Evolutionary conservation across 257 asterid species (phyloP).

Genomic region (Solanum pinnatisectum): DNA sequence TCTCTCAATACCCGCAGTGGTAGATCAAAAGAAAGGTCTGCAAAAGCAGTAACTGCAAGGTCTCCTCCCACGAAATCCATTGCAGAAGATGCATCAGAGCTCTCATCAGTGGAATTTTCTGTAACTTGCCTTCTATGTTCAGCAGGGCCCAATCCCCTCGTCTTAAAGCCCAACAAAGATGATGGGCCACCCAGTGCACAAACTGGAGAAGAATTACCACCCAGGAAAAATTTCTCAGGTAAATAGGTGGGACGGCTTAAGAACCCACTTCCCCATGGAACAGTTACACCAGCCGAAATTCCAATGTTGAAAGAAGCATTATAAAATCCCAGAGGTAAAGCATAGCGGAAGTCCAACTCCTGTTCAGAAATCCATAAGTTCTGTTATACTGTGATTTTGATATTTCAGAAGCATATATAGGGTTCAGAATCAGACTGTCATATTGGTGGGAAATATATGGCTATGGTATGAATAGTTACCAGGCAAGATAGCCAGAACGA

Average conservation of each 20-base stretch:
- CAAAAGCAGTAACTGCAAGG: constrained; percentile 83
- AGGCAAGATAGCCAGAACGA: neutral
- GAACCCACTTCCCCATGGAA: constrained; percentile 85
- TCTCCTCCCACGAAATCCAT: constrained; percentile 89
- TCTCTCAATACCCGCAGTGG: constrained; percentile 71
- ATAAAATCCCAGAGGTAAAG: constrained; percentile 78
- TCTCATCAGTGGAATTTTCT: constrained; percentile 30
- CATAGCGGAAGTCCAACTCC: constrained; percentile 89
- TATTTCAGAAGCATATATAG: constrained; percentile 2
- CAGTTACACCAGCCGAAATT: constrained; percentile 55
- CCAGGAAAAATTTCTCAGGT: constrained; percentile 86
- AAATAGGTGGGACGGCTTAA: constrained; percentile 45
- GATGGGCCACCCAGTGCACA: constrained; percentile 80
- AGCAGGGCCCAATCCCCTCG: constrained; percentile 89
- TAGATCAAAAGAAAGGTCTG: constrained; percentile 83
- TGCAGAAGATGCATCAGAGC: constrained; percentile 37
- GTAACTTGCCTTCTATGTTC: constrained; percentile 55
- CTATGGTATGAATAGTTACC: neutral
- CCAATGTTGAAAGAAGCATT: constrained; percentile 76
- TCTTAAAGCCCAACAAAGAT: constrained; percentile 82
- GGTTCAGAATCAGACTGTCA: neutral
- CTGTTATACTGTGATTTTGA: neutral
- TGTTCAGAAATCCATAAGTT: constrained; percentile 16
- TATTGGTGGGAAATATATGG: neutral
- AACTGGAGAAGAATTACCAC: constrained; percentile 78